Percentiles rank a stretch among this genome's conserved stretches.
These are phyloP conservation scores for Phytopythium kandeliae DNA, from an alignment of 352 stramenopile species.

Conservation along the genomic window DNA sequence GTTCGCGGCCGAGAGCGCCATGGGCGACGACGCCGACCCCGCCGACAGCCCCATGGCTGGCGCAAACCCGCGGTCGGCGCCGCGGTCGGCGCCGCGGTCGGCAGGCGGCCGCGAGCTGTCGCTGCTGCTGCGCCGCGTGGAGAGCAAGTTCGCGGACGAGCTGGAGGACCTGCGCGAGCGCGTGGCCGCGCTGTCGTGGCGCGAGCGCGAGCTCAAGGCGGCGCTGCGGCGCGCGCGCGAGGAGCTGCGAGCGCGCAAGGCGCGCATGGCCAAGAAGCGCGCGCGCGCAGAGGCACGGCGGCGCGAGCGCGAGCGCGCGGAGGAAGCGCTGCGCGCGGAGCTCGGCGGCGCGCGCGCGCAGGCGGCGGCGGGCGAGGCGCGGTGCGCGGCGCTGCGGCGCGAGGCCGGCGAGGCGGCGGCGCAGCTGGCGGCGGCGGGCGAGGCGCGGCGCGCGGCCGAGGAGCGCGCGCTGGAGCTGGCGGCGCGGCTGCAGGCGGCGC, in stretches of 20 bases:
- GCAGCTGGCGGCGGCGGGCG: slow-evolving; percentile 18
- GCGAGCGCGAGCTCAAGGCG: slow-evolving; percentile 69
- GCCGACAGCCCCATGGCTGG: no score
- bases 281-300: slow-evolving; percentile 53
- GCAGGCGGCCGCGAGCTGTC: slow-evolving; percentile 45
- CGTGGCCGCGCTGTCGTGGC: slow-evolving; percentile 60
- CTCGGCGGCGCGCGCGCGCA: slow-evolving; percentile 15
- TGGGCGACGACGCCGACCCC: no score
- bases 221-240: slow-evolving; percentile 52
- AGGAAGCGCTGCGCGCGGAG: slow-evolving; percentile 37
- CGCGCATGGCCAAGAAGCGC: slow-evolving; percentile 69
- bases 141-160: slow-evolving; percentile 79
- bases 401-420: slow-evolving; percentile 18
- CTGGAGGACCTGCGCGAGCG: slow-evolving; percentile 66
- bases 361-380: slow-evolving; percentile 11
- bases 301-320: slow-evolving; percentile 45
- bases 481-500: slow-evolving; percentile 54
- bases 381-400: slow-evolving; percentile 10
- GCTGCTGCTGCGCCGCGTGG: slow-evolving; percentile 65
- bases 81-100: no score
- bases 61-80: slow-evolving; percentile 16
- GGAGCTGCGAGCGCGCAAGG: slow-evolving; percentile 59
- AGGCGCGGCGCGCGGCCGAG: slow-evolving; percentile 38
- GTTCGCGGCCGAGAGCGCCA: slow-evolving; percentile 75
- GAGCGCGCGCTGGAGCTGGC: slow-evolving; percentile 40